Conservation (phyloP, 192 early-diverging fungal genomes). For the Backusella luteola region DNA sequence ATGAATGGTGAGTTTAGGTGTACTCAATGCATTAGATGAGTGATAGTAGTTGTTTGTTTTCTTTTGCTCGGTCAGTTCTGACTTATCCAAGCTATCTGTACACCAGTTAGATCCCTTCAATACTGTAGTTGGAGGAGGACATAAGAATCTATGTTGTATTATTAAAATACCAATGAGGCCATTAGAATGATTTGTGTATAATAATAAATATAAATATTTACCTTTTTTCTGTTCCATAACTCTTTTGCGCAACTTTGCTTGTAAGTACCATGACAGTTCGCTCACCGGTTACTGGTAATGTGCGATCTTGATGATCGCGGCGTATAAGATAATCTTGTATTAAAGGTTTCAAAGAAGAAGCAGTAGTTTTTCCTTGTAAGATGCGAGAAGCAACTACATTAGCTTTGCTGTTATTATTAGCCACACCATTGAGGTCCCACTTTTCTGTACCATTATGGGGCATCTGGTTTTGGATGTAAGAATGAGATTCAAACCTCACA, state of each 20-base stretch:
- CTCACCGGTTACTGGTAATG: conserved; percentile 38
- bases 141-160: conserved; percentile 56
- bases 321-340: conserved; percentile 47
- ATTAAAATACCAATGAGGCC: background rate
- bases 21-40: conserved; percentile 12
- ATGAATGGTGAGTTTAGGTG: conserved; percentile 27
- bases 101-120: conserved; percentile 70
- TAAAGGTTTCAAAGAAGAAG: conserved; percentile 24
- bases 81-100: conserved; percentile 23
- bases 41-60: conserved; percentile 20
- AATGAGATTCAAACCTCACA: conserved; percentile 12
- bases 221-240: conserved; percentile 92
- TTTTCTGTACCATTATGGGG: background rate
- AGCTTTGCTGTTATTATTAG: background rate
- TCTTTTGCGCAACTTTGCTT: conserved; percentile 88
- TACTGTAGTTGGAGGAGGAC: conserved; percentile 78
- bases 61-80: background rate
- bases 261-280: conserved; percentile 74
- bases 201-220: conserved; percentile 18
- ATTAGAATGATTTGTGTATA: background rate
- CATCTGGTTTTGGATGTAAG: background rate
- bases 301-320: conserved; percentile 25
- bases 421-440: background rate
- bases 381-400: background rate
- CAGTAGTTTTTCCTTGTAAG: background rate